phyloP scores from a whole-genome alignment of 148 eudicot genomes.

The Beta vulgaris region DNA sequence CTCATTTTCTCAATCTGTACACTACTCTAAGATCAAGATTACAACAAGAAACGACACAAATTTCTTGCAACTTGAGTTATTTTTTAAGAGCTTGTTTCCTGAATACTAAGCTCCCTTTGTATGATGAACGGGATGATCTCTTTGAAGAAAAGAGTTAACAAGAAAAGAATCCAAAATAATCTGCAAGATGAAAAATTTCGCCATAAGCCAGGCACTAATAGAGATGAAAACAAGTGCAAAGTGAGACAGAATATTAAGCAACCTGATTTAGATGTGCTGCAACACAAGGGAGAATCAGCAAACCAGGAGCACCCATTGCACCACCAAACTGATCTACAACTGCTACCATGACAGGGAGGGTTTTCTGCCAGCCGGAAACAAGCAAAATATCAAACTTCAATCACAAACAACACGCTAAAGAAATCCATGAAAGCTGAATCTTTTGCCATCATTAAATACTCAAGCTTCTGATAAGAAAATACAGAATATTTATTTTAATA shows the following conservation, averaged over 20 bases:
- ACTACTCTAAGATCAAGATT: too few species aligned
- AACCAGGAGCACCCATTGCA: constrained; percentile 79
- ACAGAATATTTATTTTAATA: neutral
- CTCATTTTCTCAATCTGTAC: too few species aligned
- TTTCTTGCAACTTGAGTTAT: neutral
- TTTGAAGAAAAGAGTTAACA: constrained; percentile 45
- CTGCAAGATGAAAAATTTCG: constrained; percentile 36
- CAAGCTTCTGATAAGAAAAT: neutral
- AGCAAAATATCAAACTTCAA: neutral
- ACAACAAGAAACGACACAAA: too few species aligned
- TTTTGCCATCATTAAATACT: neutral
- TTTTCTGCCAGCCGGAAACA: constrained; percentile 53
- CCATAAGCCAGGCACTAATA: constrained; percentile 1
- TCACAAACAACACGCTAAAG: neutral
- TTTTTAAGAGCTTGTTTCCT: neutral
- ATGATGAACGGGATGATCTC: constrained; percentile 29
- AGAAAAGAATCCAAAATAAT: constrained; percentile 77
- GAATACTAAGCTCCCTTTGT: constrained; percentile 36
- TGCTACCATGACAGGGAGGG: constrained; percentile 81
- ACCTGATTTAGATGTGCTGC: constrained; percentile 97
- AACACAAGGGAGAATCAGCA: constrained; percentile 89
- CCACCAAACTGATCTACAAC: constrained; percentile 91
- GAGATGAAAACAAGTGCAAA: neutral
- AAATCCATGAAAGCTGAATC: neutral
- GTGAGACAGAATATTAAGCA: neutral